Conservation (phyloP, 805 yeast genomes). For the Metschnikowia lunata region DNA sequence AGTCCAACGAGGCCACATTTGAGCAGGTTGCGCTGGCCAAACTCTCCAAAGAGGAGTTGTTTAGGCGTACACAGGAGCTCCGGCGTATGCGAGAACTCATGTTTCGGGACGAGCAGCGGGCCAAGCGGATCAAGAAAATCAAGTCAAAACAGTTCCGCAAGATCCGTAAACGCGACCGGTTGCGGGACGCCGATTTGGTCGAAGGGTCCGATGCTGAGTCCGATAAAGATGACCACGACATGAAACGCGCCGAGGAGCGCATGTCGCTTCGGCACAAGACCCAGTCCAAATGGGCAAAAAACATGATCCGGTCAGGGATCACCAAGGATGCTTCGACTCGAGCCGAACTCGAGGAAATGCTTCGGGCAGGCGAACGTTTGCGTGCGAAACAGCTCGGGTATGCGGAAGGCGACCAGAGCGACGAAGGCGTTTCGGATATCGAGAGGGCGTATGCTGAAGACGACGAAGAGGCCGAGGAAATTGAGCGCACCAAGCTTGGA, state of each 20-base stretch:
- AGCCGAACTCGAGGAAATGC: slow-evolving; percentile 91
- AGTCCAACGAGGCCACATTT: slow-evolving; percentile 72
- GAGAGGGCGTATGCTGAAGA: slow-evolving; percentile 36
- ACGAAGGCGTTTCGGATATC: slow-evolving; percentile 47
- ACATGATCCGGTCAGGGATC: slow-evolving; percentile 85
- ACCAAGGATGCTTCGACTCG: slow-evolving; percentile 80
- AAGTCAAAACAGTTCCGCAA: slow-evolving; percentile 87
- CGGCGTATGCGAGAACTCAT: slow-evolving; percentile 91
- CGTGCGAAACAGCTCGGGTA: slow-evolving; percentile 68
- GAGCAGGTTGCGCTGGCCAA: slow-evolving; percentile 83
- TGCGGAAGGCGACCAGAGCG: slow-evolving; percentile 52
- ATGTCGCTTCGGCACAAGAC: slow-evolving; percentile 90
- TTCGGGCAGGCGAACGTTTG: slow-evolving; percentile 77
- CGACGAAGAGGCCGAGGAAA: slow-evolving; percentile 31
- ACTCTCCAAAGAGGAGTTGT: slow-evolving; percentile 73
- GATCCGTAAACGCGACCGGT: slow-evolving; percentile 78
- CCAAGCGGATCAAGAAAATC: slow-evolving; percentile 89
- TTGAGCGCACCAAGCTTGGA: slow-evolving; percentile 46
- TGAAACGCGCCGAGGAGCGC: slow-evolving; percentile 82
- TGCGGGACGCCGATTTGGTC: slow-evolving; percentile 64
- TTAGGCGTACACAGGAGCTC: slow-evolving; percentile 69
- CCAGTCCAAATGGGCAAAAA: slow-evolving; percentile 84
- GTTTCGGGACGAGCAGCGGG: slow-evolving; percentile 91
- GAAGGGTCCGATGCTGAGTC: slow-evolving; percentile 53
- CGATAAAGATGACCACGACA: slow-evolving; percentile 59